Evolutionary conservation across 2,329 filamentous ascomycete species (phyloP).

Genomic region (Colletotrichum karsti): DNA sequence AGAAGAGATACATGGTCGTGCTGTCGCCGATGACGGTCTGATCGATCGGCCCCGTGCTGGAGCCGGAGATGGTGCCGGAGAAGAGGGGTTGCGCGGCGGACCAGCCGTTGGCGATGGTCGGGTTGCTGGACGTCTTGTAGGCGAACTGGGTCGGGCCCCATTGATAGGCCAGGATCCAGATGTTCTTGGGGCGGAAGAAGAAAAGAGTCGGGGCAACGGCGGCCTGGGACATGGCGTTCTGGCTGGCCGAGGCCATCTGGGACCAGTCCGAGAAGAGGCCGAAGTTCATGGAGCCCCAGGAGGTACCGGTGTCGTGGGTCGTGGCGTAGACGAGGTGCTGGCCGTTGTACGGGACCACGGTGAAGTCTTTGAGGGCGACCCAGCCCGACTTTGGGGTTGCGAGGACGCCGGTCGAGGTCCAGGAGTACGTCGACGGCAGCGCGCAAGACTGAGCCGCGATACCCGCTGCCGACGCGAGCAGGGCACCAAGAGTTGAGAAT

Average conservation of each 20-base stretch:
- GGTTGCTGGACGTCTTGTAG: constrained; percentile 67
- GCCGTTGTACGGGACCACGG: constrained; percentile 60
- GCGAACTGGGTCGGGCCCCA: constrained; percentile 69
- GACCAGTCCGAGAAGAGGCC: constrained; percentile 61
- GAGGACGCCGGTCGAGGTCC: constrained; percentile 60
- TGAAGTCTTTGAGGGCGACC: constrained; percentile 72
- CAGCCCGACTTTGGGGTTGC: constrained; percentile 62
- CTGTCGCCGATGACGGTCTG: constrained; percentile 70
- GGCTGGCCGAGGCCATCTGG: constrained; percentile 57
- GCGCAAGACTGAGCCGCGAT: constrained; percentile 45
- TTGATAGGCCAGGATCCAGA: constrained; percentile 74
- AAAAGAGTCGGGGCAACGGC: constrained; percentile 70
- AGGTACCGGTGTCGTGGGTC: constrained; percentile 48
- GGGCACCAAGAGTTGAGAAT: constrained; percentile 1
- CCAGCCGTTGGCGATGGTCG: constrained; percentile 66
- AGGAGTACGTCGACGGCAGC: constrained; percentile 63
- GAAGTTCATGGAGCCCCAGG: constrained; percentile 68
- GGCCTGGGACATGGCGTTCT: constrained; percentile 56
- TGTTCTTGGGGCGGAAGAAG: constrained; percentile 66
- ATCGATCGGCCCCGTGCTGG: constrained; percentile 66
- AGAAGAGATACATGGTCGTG: constrained; percentile 73
- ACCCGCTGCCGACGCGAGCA: constrained; percentile 31
- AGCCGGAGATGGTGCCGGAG: constrained; percentile 59
- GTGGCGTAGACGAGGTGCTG: constrained; percentile 70
- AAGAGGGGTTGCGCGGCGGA: constrained; percentile 62